These are phyloP conservation scores for Beauveria bassiana DNA, from an alignment of 2,329 filamentous ascomycete species.

Conservation along the genomic window DNA sequence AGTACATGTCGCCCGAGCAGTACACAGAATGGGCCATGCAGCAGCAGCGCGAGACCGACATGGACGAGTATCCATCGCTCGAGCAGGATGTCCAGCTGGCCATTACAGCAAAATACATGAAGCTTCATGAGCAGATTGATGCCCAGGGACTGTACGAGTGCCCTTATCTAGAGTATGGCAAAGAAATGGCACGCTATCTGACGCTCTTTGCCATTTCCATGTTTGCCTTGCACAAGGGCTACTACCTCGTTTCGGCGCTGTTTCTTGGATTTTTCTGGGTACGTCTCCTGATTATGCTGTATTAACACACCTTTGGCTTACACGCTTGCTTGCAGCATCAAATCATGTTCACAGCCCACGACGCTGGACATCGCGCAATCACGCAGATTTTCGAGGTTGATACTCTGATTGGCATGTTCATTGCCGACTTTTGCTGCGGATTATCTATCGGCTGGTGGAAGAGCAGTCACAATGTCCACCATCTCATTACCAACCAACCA, in stretches of 20 bases:
- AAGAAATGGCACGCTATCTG: constrained; percentile 48
- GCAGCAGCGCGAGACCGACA: constrained; percentile 25
- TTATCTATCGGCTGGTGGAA: constrained; percentile 65
- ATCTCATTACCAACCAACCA: constrained; percentile 57
- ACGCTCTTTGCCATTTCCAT: constrained; percentile 42
- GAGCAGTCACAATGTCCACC: constrained; percentile 60
- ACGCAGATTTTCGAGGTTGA: constrained; percentile 51
- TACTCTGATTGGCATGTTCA: constrained; percentile 53
- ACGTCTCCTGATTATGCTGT: constrained; percentile 14
- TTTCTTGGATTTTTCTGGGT: constrained; percentile 58
- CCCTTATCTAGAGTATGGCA: constrained; percentile 48
- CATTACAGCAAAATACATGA: constrained; percentile 48
- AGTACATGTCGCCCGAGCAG: constrained; percentile 15
- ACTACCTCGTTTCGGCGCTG: constrained; percentile 50
- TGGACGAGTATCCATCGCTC: constrained; percentile 41
- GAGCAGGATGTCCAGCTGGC: constrained; percentile 45
- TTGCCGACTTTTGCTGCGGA: constrained; percentile 58
- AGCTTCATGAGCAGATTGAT: constrained; percentile 45
- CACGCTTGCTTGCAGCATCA: constrained; percentile 41
- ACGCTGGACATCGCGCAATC: constrained; percentile 57
- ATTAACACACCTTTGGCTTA: constrained; percentile 9
- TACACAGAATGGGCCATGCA: constrained; percentile 30
- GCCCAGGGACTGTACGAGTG: constrained; percentile 52
- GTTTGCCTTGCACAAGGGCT: constrained; percentile 36
- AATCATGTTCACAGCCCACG: constrained; percentile 61